Percentiles rank a stretch among this genome's conserved stretches.
Conservation (phyloP, 257 asterid genomes). For the Rubia yunnanensis region DNA sequence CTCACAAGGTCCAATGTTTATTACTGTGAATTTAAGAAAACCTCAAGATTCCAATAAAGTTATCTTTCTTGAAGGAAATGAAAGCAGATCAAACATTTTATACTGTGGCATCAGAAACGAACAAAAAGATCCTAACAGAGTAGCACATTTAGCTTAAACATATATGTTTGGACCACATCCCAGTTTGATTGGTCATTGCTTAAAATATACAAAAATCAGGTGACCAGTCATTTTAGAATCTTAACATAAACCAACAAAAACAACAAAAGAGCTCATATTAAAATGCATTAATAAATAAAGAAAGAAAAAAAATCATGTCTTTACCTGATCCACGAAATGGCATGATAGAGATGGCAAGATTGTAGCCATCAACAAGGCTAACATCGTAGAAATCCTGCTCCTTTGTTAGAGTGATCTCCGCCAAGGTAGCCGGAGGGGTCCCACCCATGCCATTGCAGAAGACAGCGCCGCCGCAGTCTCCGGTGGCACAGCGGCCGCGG, state of each 20-base stretch:
- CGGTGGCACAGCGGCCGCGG: conserved; percentile 76
- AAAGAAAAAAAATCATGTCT: no score
- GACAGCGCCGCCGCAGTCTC: conserved; percentile 85
- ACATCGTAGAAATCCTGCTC: conserved; percentile 93
- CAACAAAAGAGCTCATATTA: background rate
- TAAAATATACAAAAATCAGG: background rate
- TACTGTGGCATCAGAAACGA: background rate
- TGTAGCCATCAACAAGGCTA: conserved; percentile 91
- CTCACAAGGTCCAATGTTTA: background rate
- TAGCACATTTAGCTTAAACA: background rate
- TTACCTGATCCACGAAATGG: conserved; percentile 72
- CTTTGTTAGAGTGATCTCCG: conserved; percentile 68
- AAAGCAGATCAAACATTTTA: background rate
- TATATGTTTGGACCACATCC: no score
- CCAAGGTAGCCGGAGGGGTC: conserved; percentile 83
- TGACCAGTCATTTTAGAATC: background rate
- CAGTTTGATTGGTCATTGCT: background rate
- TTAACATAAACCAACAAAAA: background rate
- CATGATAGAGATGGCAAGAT: conserved; percentile 66
- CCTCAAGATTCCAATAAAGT: background rate
- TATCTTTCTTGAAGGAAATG: background rate
- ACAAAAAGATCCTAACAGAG: background rate
- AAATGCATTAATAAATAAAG: no score
- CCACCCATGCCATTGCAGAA: conserved; percentile 89
- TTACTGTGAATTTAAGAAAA: no score